Conservation (phyloP, 1,284 basidiomycete genomes). For the Tilletia caries region DNA sequence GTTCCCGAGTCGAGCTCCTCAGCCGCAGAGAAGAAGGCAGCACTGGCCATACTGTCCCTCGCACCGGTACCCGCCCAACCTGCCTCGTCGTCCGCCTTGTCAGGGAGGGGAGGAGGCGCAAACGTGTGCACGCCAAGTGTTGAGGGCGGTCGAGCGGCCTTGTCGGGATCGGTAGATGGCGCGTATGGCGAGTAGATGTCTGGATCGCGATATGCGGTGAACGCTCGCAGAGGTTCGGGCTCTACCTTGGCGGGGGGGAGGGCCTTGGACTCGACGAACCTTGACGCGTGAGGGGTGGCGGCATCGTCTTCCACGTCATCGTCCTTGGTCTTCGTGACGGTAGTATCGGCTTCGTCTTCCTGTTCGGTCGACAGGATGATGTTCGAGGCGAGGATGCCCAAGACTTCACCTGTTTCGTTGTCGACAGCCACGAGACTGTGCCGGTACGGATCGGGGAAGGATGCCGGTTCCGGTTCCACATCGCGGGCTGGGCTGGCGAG, state of each 20-base stretch:
- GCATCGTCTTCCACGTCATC: slow-evolving; percentile 18
- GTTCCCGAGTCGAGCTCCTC: slow-evolving; percentile 19
- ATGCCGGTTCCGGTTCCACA: not conserved
- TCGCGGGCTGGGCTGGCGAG: no score
- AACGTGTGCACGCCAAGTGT: slow-evolving; percentile 34
- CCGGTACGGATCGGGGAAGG: slow-evolving; percentile 21
- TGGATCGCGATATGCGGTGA: slow-evolving; percentile 23
- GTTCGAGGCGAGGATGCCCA: slow-evolving; percentile 33
- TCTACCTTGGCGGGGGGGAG: not conserved
- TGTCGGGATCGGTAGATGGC: not conserved
- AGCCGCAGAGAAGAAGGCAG: slow-evolving; percentile 29
- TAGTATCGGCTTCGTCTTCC: not conserved
- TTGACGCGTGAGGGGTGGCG: slow-evolving; percentile 19
- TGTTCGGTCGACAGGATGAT: slow-evolving; percentile 23
- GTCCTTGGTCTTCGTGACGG: not conserved
- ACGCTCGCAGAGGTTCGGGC: slow-evolving; percentile 18
- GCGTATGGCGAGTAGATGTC: slow-evolving; percentile 12
- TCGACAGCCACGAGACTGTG: slow-evolving; percentile 41
- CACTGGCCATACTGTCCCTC: slow-evolving; percentile 19
- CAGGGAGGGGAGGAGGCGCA: slow-evolving; percentile 37
- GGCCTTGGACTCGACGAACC: not conserved
- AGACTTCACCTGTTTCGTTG: slow-evolving; percentile 35
- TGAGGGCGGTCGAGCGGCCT: slow-evolving; percentile 1
- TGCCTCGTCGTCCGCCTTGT: slow-evolving; percentile 18
- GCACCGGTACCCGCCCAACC: not conserved